Base-by-base conservation (phyloP, 371 early-diverging fungal genomes). In the Syncephalis fuscata region DNA sequence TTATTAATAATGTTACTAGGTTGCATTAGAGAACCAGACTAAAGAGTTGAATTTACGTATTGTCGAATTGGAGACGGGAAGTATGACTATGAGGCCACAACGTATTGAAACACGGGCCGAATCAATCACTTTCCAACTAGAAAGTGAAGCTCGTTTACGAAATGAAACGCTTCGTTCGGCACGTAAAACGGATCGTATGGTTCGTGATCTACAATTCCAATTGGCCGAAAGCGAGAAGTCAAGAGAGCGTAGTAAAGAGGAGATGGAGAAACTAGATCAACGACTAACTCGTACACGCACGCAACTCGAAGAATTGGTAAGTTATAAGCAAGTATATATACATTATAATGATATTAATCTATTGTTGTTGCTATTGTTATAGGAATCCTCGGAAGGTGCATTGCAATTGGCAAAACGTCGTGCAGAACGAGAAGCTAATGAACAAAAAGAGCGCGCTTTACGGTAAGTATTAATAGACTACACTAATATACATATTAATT, bases 181-280 rank as follows among this genome's bases (percentile, higher is more conserved):
- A 8, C 69, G 85, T 19, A 82, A 82, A 54, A 64, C 65, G n/a
- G 88, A 86, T 50, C 68, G 88, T 39, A 66, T 67, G 47, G 66
- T 87, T 39, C 73, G 85, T n/a, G 88, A 88, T 54, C 63, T 88
- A 37, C 87, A 85, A 62, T 76, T 78, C 62, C 84, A 85, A 56
- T 50, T 88, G 5, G 58, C 60, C 15, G 91, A 90, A 51, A 57
- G 64, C 38, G 88, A 90, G 25, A 82, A 83, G 63, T 49, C 64
- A 40, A 80, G 78, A 67, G 55, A 55, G 23, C 64, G 79, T 36
- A 63, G 58, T 23, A 80, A 82, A 14, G 82, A 83, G 25, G 86
- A 86, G 40, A 55, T 71, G 21, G 71, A 73, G 48, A 83, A 83
- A 61, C 51, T 69, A 55, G 72, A 77, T 20, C 68, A 74, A 49